These are phyloP conservation scores for Penicillium sclerotigenum DNA, from an alignment of 2,329 filamentous ascomycete species.

Conservation along the genomic window DNA sequence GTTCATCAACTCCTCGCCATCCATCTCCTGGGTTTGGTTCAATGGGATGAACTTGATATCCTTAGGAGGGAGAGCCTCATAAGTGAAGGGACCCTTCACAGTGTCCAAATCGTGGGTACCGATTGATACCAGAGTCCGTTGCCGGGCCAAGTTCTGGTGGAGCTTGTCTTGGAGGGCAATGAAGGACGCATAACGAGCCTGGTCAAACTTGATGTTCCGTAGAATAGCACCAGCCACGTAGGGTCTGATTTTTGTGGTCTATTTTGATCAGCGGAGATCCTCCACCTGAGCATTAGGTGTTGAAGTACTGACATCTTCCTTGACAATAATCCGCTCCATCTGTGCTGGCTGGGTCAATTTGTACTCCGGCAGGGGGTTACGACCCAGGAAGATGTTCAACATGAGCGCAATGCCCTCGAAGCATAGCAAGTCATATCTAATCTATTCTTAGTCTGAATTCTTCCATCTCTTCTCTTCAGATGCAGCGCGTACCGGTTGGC, in stretches of 20 bases:
- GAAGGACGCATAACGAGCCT: slow-evolving; percentile 93
- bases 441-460: slow-evolving; percentile 25
- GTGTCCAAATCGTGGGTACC: slow-evolving; percentile 96
- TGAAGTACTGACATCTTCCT: slow-evolving; percentile 53
- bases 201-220: slow-evolving; percentile 84
- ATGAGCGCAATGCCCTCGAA: slow-evolving; percentile 95
- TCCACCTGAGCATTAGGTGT: neutral
- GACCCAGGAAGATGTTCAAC: slow-evolving; percentile 89
- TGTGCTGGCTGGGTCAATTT: slow-evolving; percentile 68
- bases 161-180: slow-evolving; percentile 97
- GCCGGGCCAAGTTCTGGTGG: slow-evolving; percentile 89
- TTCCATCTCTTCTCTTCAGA: neutral
- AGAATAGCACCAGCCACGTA: slow-evolving; percentile 87
- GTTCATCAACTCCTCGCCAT: slow-evolving; percentile 81
- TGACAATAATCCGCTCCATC: slow-evolving; percentile 76
- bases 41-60: slow-evolving; percentile 87
- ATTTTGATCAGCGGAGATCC: slow-evolving; percentile 7
- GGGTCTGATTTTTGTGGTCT: slow-evolving; percentile 76
- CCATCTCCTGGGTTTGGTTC: slow-evolving; percentile 88
- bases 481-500: slow-evolving; percentile 71
- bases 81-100: slow-evolving; percentile 90
- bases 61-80: slow-evolving; percentile 87
- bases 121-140: slow-evolving; percentile 92
- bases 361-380: slow-evolving; percentile 74
- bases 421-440: slow-evolving; percentile 82